A percentile compares a stretch with the other conserved stretches of the same genome.
These are phyloP conservation scores for Panicum hallii DNA, from an alignment of 202 grass and related monocot species.

Conservation along the genomic window DNA sequence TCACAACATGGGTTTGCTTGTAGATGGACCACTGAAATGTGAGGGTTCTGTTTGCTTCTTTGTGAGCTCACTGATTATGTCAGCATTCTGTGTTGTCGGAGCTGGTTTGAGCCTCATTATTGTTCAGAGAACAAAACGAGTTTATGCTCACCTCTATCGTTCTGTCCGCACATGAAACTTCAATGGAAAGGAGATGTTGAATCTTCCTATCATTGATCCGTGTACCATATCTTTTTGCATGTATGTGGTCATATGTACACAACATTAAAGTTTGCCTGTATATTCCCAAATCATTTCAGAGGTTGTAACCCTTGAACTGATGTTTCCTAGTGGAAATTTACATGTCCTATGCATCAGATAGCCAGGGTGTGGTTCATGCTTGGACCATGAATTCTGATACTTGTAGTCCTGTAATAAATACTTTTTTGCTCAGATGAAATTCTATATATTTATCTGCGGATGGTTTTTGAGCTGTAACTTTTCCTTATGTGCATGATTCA, in stretches of 20 bases:
- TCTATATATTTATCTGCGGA: slow-evolving; percentile 24
- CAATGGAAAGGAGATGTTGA: slow-evolving; percentile 5
- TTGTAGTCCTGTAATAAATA: slow-evolving; percentile 13
- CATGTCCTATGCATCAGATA: neutral
- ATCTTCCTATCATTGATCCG: slow-evolving; percentile 27
- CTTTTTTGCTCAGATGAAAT: neutral
- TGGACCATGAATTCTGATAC: slow-evolving; percentile 25
- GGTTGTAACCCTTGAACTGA: slow-evolving; percentile 22
- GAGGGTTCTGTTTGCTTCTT: slow-evolving; percentile 80
- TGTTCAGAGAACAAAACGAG: slow-evolving; percentile 72
- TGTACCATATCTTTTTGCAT: slow-evolving; percentile 33
- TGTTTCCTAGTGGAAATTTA: slow-evolving; percentile 28
- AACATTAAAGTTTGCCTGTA: slow-evolving; percentile 33
- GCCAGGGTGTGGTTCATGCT: neutral
- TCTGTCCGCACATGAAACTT: slow-evolving; percentile 52
- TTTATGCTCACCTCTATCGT: slow-evolving; percentile 69
- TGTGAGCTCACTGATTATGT: slow-evolving; percentile 84
- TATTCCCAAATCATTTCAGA: slow-evolving; percentile 38
- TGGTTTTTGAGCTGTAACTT: slow-evolving; percentile 1
- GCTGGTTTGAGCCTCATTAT: slow-evolving; percentile 67
- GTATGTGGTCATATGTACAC: slow-evolving; percentile 29
- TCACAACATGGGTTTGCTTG: slow-evolving; percentile 35
- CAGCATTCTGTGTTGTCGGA: slow-evolving; percentile 66
- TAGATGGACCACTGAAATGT: slow-evolving; percentile 67
- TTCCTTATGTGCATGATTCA: slow-evolving; percentile 16